Evolutionary conservation across 2,329 filamentous ascomycete species (phyloP).

Genomic region (Colletotrichum sidae): DNA sequence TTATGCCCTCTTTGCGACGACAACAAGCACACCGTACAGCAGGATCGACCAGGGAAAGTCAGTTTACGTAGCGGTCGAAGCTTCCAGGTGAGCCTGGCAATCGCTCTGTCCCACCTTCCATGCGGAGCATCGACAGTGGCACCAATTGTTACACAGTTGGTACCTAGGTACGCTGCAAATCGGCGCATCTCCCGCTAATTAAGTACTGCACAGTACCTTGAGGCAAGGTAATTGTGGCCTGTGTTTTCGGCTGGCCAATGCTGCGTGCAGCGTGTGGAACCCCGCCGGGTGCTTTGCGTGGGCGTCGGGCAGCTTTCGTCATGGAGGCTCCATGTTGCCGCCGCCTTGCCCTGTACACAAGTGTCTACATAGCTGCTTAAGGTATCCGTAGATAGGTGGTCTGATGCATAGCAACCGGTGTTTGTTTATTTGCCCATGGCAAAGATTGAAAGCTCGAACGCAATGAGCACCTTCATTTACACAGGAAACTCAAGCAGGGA

Average conservation of each 20-base stretch:
- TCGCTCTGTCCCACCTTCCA: slow-evolving; percentile 16
- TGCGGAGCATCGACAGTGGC: too few species aligned
- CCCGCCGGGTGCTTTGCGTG: slow-evolving; percentile 1
- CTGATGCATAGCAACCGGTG: slow-evolving; percentile 31
- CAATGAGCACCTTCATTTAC: too few species aligned
- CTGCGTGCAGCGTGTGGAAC: not conserved
- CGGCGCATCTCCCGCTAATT: slow-evolving; percentile 28
- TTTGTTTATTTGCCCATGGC: not conserved
- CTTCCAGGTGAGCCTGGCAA: slow-evolving; percentile 36
- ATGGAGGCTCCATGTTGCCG: not conserved
- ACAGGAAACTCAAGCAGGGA: slow-evolving; percentile 18
- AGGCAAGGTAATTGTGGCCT: not conserved
- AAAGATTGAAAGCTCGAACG: too few species aligned
- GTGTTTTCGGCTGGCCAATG: slow-evolving; percentile 1
- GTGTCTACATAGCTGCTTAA: too few species aligned
- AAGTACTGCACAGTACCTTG: not conserved
- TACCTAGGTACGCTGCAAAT: not conserved
- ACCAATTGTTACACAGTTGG: not conserved
- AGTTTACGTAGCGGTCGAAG: slow-evolving; percentile 23
- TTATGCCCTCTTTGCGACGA: slow-evolving; percentile 8
- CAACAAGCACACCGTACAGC: slow-evolving; percentile 3
- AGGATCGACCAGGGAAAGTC: slow-evolving; percentile 1
- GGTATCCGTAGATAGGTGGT: not conserved
- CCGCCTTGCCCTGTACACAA: too few species aligned
- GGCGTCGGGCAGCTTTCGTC: slow-evolving; percentile 25